A percentile compares a stretch with the other conserved stretches of the same genome.
phyloP scores from a whole-genome alignment of 176 grass and related monocot genomes.

The Avena eriantha region DNA sequence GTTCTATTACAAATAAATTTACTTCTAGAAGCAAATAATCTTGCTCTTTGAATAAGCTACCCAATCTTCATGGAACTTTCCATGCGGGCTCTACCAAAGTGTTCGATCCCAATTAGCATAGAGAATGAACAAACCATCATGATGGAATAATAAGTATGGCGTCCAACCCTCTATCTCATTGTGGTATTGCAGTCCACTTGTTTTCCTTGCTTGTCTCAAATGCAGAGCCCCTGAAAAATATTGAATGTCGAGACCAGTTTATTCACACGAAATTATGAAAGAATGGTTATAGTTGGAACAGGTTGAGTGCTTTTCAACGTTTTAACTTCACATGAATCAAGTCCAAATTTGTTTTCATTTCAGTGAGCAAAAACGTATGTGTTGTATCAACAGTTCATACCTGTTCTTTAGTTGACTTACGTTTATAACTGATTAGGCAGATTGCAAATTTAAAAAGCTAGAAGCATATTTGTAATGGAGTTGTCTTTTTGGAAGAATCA shows the following conservation, averaged over 20 bases:
- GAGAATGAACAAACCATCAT: background rate
- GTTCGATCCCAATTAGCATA: constrained; percentile 31
- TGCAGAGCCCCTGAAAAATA: background rate
- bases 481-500: constrained; percentile 29
- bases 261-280: background rate
- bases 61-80: constrained; percentile 31
- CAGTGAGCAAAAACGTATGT: constrained; percentile 2
- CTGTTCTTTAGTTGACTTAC: constrained; percentile 11
- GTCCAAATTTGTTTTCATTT: constrained; percentile 28
- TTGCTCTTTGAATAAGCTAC: background rate
- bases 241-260: background rate
- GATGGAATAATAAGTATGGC: constrained; percentile 3
- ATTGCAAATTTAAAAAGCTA: constrained; percentile 3
- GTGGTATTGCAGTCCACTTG: constrained; percentile 21
- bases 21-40: constrained; percentile 35
- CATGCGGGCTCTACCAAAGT: background rate
- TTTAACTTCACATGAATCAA: constrained; percentile 18
- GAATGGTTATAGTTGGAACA: constrained; percentile 23
- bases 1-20: constrained; percentile 32
- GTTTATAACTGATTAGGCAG: constrained; percentile 18
- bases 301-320: background rate
- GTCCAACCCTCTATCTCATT: constrained; percentile 19
- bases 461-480: constrained; percentile 3
- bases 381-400: constrained; percentile 8
- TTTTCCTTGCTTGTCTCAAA: background rate